Evolutionary conservation across 2,329 filamentous ascomycete genomes (phyloP).

Genomic region (Arthroderma sp.): DNA sequence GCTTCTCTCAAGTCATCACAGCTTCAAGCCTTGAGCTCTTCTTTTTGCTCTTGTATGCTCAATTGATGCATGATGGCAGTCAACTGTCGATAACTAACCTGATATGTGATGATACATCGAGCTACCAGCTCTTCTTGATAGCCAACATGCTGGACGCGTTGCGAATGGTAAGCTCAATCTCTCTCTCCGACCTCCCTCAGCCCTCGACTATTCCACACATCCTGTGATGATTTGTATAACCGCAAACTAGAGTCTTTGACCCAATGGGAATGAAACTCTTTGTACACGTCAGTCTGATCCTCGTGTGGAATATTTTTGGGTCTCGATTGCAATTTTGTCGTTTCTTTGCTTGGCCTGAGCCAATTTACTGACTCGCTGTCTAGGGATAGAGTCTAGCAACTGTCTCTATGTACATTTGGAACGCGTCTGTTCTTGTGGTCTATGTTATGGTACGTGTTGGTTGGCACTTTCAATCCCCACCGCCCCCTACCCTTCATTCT

Average conservation of each 20-base stretch:
- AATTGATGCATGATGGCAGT: no score
- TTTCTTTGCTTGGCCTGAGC: background rate
- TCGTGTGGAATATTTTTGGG: background rate
- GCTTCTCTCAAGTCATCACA: no score
- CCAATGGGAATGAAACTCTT: conserved; percentile 65
- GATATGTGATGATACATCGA: no score
- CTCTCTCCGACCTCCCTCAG: conserved; percentile 8
- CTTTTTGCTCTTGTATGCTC: no score
- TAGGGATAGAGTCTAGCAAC: no score
- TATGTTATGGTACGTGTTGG: background rate
- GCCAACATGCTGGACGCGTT: no score
- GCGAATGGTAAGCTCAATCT: conserved; percentile 17
- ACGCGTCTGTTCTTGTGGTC: no score
- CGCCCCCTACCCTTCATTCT: background rate
- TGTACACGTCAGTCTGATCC: conserved; percentile 86
- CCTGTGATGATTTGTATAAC: conserved; percentile 68
- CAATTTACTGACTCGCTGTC: background rate
- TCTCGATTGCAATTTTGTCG: background rate
- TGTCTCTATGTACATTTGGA: no score
- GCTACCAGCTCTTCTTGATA: no score
- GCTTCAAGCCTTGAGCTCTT: no score
- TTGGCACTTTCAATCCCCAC: background rate
- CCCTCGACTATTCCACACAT: conserved; percentile 16
- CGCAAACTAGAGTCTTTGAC: conserved; percentile 98
- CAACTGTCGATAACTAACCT: no score